phyloP scores from a whole-genome alignment of 192 early-diverging fungal species.

The Funneliformis mosseae region DNA sequence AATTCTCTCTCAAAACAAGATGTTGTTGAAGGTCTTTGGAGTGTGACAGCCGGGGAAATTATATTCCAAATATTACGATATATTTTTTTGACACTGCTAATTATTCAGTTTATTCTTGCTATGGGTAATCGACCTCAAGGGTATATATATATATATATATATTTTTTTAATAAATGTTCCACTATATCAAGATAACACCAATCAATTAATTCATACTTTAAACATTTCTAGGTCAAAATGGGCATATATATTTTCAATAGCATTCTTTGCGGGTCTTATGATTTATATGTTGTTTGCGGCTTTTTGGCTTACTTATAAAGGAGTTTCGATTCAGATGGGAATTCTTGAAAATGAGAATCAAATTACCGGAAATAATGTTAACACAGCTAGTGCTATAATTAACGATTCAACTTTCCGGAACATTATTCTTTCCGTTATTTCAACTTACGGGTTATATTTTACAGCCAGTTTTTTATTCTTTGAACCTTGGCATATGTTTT shows the following conservation, averaged over 20 bases:
- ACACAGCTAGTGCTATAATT: conserved; percentile 32
- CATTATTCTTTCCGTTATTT: conserved; percentile 62
- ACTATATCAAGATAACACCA: conserved; percentile 57
- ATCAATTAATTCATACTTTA: conserved; percentile 24
- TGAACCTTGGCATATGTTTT: conserved; percentile 83
- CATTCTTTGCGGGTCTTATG: conserved; percentile 54
- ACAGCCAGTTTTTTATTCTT: conserved; percentile 65
- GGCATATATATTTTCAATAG: conserved; percentile 55
- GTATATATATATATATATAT: conserved; percentile 22
- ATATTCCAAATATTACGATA: conserved; percentile 53
- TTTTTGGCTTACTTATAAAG: conserved; percentile 49
- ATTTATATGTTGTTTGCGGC: conserved; percentile 58
- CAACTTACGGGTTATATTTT: conserved; percentile 80
- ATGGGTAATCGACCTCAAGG: conserved; percentile 97
- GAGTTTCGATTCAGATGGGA: conserved; percentile 38
- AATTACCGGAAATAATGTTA: conserved; percentile 24
- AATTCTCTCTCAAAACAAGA: conserved; percentile 46
- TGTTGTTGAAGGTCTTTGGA: conserved; percentile 49
- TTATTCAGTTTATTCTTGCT: conserved; percentile 83
- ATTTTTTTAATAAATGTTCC: conserved; percentile 37
- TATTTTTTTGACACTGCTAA: conserved; percentile 77
- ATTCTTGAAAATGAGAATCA: neutral
- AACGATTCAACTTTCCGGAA: conserved; percentile 60
- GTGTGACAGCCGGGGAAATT: conserved; percentile 32
- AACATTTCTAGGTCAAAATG: conserved; percentile 49